phyloP scores from a whole-genome alignment of 345 rosid species.

The Tarenaya hassleriana region DNA sequence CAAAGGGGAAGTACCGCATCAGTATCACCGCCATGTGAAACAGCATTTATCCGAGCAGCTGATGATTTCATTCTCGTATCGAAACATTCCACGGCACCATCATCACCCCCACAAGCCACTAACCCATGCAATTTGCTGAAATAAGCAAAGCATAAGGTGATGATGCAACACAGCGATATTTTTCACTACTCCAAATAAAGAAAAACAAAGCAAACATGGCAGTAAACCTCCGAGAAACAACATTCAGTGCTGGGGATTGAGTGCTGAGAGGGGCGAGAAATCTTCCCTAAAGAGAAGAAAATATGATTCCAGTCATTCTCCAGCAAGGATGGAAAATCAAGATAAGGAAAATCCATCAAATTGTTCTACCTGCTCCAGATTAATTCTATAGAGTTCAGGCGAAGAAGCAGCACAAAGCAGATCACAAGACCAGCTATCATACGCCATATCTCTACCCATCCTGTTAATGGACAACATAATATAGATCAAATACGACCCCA shows the following conservation, averaged over 20 bases:
- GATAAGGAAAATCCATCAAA: neutral
- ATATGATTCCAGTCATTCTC: constrained; percentile 16
- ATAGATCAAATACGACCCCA: neutral
- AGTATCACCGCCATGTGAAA: constrained; percentile 63
- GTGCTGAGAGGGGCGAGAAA: constrained; percentile 74
- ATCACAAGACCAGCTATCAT: constrained; percentile 94
- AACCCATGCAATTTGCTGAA: constrained; percentile 80
- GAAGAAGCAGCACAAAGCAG: constrained; percentile 98
- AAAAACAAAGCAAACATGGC: neutral
- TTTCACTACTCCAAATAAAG: neutral
- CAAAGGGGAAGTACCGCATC: constrained; percentile 41
- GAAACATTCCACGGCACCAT: constrained; percentile 92
- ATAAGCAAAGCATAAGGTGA: constrained; percentile 18
- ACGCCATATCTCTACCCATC: constrained; percentile 89
- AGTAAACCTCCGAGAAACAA: constrained; percentile 78
- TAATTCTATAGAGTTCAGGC: constrained; percentile 84
- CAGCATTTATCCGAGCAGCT: constrained; percentile 75
- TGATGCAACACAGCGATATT: neutral
- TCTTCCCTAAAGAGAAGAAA: constrained; percentile 50
- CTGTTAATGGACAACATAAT: too few relatives aligned
- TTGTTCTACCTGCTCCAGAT: constrained; percentile 72
- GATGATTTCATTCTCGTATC: constrained; percentile 81
- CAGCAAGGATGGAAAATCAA: constrained; percentile 9
- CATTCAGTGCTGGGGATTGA: constrained; percentile 81
- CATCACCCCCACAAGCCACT: constrained; percentile 98